Evolutionary conservation across 768 basidiomycete genomes (phyloP), one percentile per base, ranked within the genome.

Genomic region (Rhodocollybia butyracea): DNA sequence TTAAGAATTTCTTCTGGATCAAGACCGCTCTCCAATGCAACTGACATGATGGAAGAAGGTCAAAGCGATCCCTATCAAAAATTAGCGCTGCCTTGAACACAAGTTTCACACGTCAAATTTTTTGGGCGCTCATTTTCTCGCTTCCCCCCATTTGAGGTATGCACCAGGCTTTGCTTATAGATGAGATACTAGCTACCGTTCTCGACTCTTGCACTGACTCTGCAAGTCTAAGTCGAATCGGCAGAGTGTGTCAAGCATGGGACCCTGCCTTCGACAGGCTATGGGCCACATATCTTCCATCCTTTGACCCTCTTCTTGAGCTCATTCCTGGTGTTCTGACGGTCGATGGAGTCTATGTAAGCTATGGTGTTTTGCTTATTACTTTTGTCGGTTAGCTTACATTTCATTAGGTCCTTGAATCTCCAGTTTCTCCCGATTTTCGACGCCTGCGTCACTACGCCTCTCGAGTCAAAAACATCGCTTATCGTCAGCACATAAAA

Each of bases 1-100:
- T 77, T 82, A n/a, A 91, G 72, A 31, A 91, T 77, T 39, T 91
- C 89, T 64, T 87, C 85, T 52, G 26, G 47, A 3, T 69, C 40
- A 10, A 38, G 24, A 2, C 17, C 26, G 12, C 21, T 15, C 17
- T 48, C 46, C 11, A 24, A 24, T 4, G 8, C 17, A 7, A 36
- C 17, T 36, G 34, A 7, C 8, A 36, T 36, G 34, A 36, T 36
- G 34, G 17, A 17, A 17, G 34, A 17, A 7, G 34, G 34, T 36
- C 34, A 40, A 40, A 40, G 39, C 39, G 39, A 17, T 27, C 46
- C 5, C n/a, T 27, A 31, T 27, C 21, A 29, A 34, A 10, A 24
- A 50, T 38, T 40, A 40, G 39, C n/a, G n/a, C n/a, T n/a, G 39
- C 39, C 15, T 19, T 19, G 6, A 26, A 10, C 6, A 26, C 13